Percentiles rank a stretch among this genome's conserved stretches.
Evolutionary conservation across 176 grass and related monocot species (phyloP).

Genomic region (Aegilops sharonensis): DNA sequence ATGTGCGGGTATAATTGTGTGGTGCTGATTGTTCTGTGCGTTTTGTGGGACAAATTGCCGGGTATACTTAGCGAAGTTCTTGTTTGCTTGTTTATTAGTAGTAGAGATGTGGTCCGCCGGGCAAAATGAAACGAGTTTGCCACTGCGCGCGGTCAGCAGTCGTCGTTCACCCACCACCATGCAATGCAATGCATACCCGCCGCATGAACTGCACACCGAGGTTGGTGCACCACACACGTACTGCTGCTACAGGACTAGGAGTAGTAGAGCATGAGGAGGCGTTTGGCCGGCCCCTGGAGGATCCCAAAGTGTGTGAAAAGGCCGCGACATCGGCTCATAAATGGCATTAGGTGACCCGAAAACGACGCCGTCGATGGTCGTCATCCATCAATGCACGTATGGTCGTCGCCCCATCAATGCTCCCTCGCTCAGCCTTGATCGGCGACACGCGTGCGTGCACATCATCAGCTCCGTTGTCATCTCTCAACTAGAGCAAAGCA

Average conservation of each 20-base stretch:
- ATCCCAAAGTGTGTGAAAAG: background rate
- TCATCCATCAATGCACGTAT: background rate
- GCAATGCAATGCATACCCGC: background rate
- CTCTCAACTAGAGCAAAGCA: no score
- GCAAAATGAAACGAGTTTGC: background rate
- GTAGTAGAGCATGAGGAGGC: background rate
- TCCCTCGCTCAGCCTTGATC: background rate
- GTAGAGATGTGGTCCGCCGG: no score
- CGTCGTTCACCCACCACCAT: background rate
- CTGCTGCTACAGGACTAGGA: background rate
- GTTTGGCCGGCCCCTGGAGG: background rate
- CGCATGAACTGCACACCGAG: background rate
- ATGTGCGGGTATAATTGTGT: no score
- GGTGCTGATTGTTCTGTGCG: no score
- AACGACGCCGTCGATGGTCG: background rate
- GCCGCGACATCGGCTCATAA: background rate
- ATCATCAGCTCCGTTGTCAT: background rate
- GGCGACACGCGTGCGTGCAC: background rate
- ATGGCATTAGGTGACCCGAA: conserved; percentile 9
- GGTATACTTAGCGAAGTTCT: no score
- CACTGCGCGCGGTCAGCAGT: background rate
- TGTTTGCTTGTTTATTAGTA: no score
- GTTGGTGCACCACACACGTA: background rate
- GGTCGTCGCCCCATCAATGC: background rate
- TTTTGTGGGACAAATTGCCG: no score